Evolutionary conservation across 208 protist genomes (phyloP), one percentile per base, ranked within the genome.

Genomic region (Crithidia fasciculata): DNA sequence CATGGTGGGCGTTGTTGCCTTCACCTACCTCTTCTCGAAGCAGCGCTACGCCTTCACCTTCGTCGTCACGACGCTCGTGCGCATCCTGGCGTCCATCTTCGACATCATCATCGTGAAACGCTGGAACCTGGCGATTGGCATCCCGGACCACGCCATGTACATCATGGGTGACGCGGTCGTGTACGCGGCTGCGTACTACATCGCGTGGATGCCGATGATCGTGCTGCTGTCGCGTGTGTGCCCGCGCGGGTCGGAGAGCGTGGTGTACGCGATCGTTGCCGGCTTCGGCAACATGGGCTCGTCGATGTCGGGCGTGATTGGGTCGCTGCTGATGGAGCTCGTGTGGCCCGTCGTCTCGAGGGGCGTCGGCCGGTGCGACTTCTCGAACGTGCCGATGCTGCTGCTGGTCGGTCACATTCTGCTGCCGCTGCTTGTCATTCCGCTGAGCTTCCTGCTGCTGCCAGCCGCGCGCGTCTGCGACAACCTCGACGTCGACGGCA

Each of bases 201-300:
- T 96, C 4, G 72, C 77, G 41, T 91, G 82, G 67, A 94, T 96
- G 86, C 88, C 92, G 18, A 79, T 80, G 69, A 78, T 93, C 7
- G 81, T 96, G 40, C 76, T 96, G 39, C 78, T 93, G 52, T 89
- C 90, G 18, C 90, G 89, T 40, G 76, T 96, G n/a, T 95, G 90
- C 68, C 90, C 92, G 15, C 81, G 82, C 45, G 88, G 87, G 15
- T 84, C 89, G 50, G 91, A 96, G 76, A 80, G 75, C 15, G 89
- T 91, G n/a, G 84, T 94, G 60, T 94, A 90, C 65, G 83, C 92
- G 10, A 76, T 94, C 15, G 75, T 96, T 56, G 89, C 89, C n/a
- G 92, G 89, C 37, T 93, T 91, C 69, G 76, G 89, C 43, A 93
- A 93, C 80, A 78, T 92, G 44, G 91, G 89, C 5, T 71, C 72